Base-by-base conservation (phyloP, 768 basidiomycete genomes). In the Coprinopsis strossmayeri region DNA sequence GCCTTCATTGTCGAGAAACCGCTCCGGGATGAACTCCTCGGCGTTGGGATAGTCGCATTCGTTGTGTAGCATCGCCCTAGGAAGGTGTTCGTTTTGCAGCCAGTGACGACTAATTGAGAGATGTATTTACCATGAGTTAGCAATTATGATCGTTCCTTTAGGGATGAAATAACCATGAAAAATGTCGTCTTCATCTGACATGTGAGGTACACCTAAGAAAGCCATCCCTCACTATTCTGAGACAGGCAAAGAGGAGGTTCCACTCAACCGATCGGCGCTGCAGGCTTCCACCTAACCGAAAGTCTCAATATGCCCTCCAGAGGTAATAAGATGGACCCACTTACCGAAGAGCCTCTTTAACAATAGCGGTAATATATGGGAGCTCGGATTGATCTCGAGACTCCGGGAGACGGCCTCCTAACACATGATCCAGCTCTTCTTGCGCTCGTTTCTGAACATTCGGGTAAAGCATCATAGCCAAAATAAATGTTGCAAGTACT, bases 111-210 rank as follows among this genome's bases (percentile, higher is more conserved):
- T 3, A 27, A 3, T 12, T 18, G 5, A 37, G 13, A n/a, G n/a
- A 20, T 13, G 11, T 44, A 55, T 18, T 11, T 47, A 61, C 65
- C 65, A 65, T 26, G 58, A 53, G 40, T 68, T 66, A 2, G 52
- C 58, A 46, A 64, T 49, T 15, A 66, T 56, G 2, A 63, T 52
- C 15, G 58, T 60, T n/a, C 25, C 13, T 20, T 35, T 17, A 17
- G n/a, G 20, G 7, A 46, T 45, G n/a, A 38, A 27, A 15, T 18
- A 46, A 25, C 41, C 15, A 32, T 30, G 12, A 18, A 39, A 43
- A 15, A 65, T 56, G 51, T 79, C 76, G 39, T 78, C 73, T 48
- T 64, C 61, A 9, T 54, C 61, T 3, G 56, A 48, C 27, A 55
- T 50, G 39, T 71, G 69, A 1, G 70, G 65, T 5, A 68, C 58